Base-by-base conservation (phyloP, 2,329 filamentous ascomycete species). In the Monosporascus sp. region DNA sequence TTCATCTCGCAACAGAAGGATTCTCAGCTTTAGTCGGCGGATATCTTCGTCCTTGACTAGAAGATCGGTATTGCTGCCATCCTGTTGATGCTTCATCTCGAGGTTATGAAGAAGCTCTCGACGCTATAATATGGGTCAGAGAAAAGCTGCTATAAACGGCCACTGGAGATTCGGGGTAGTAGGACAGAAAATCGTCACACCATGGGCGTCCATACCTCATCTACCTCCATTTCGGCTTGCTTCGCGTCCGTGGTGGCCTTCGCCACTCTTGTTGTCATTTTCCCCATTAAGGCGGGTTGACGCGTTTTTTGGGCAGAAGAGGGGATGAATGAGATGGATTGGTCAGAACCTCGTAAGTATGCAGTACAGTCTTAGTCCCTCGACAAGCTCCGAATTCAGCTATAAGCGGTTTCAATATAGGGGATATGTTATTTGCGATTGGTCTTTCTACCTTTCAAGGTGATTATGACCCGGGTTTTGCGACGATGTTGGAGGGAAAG, bases 21-120 rank as follows among this genome's bases (percentile, higher is more conserved):
- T 78, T 57, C 86, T 82, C 56, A 93, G 78, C 60, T 84, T 84
- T 50, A 91, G 71, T 59, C 85, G 81, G 48, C 92, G 85, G 40
- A 83, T 77, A 55, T 86, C 83, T 69, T 97, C 92, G 59, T 91
- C 84, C 63, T 89, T 88, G 60, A 83, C 74, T 52, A 95, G 77
- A 11, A 86, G 75, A 51, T 89, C 81, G 37, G 87, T 81, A 52
- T 85, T 77, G 61, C 87, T 84, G 52, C 82, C 71, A 59, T 80
- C 81, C 55, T 80, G 78, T 60, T 87, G 83, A 67, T 92, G 90
- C 62, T 82, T 82, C 56, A 88, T 73, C 67, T 95, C 90, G 51
- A 91, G 79, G 24, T 77, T 70, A 58, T 80, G 78, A 37, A 81
- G 72, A 27, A 69, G 69, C 54, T 75, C 69, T 53, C 69, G 66